Evolutionary conservation across 179 eudicot species (phyloP), one percentile per base, ranked within the genome.

Genomic region (Actinidia chinensis): DNA sequence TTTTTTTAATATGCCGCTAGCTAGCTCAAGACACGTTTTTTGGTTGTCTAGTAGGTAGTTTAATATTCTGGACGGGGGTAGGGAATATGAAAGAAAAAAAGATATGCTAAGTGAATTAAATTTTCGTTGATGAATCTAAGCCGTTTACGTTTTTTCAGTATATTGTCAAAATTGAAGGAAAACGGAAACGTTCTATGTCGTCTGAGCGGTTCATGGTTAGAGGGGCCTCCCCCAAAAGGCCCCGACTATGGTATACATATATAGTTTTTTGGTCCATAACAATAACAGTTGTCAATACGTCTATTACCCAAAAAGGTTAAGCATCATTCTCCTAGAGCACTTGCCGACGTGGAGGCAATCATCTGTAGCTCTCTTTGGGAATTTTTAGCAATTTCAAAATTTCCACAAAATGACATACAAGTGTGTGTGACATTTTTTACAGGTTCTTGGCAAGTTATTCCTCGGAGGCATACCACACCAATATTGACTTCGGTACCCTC

Each of bases 361-460:
- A n/a, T n/a, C n/a, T n/a, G n/a, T n/a, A n/a, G n/a, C n/a, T n/a
- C n/a, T n/a, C n/a, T n/a, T n/a, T n/a, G n/a, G n/a, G n/a, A n/a
- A n/a, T n/a, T n/a, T n/a, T n/a, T n/a, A n/a, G n/a, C n/a, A n/a
- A n/a, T n/a, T n/a, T n/a, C n/a, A n/a, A n/a, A n/a, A n/a, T n/a
- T n/a, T n/a, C n/a, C n/a, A n/a, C 20, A n/a, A 15, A 68, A 66
- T 66, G 48, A 36, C 23, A 55, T n/a, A 55, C 20, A 0, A 10
- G 70, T 40, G 2, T 66, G n/a, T 40, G 12, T 22, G 12, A 3
- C 5, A n/a, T 23, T 11, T 12, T 74, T 12, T 77, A 71, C 63
- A 86, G 87, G 89, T 60, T 86, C 75, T 85, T 86, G 60, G 87
- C 87, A 36, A 73, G 82, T 77, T 86, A 40, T 86, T 86, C 80